phyloP scores from a whole-genome alignment of 2,329 filamentous ascomycete genomes.

The Talaromyces sp. region DNA sequence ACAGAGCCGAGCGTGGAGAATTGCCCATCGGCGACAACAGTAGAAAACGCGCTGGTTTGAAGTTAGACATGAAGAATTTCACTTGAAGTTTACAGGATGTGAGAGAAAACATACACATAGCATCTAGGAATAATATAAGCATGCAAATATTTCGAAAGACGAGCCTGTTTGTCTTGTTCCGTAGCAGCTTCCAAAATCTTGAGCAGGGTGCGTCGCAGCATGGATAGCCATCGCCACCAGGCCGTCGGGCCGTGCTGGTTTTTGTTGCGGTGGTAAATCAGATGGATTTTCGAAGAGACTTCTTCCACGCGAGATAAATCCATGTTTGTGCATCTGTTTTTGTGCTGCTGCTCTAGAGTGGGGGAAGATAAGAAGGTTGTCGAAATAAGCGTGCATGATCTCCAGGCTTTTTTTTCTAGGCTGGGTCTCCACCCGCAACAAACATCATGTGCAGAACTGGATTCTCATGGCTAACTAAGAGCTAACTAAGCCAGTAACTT shows the following conservation, averaged over 20 bases:
- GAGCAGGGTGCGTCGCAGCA: constrained; percentile 62
- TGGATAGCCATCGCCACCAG: constrained; percentile 74
- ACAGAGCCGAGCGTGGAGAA: constrained; percentile 67
- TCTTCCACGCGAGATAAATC: constrained; percentile 23
- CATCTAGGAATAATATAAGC: constrained; percentile 34
- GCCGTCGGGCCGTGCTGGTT: constrained; percentile 79
- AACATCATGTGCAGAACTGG: neutral
- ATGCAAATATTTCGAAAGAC: constrained; percentile 28
- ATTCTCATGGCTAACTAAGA: neutral
- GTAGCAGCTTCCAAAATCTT: constrained; percentile 46
- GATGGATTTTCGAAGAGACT: constrained; percentile 50
- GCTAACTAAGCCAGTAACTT: too few species aligned
- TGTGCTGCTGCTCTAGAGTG: neutral
- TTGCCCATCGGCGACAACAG: constrained; percentile 65
- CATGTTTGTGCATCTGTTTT: constrained; percentile 13
- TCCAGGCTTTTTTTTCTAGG: neutral
- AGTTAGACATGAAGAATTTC: neutral
- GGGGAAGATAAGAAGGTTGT: neutral
- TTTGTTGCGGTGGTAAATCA: constrained; percentile 76
- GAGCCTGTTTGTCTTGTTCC: constrained; percentile 35
- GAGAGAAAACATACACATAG: constrained; percentile 27
- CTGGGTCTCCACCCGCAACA: neutral
- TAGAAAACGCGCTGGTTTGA: constrained; percentile 52
- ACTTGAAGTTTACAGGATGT: neutral
- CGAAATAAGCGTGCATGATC: neutral